These are phyloP conservation scores for Kentomonas sorsogonicus DNA, from an alignment of 208 protist species.

Conservation along the genomic window DNA sequence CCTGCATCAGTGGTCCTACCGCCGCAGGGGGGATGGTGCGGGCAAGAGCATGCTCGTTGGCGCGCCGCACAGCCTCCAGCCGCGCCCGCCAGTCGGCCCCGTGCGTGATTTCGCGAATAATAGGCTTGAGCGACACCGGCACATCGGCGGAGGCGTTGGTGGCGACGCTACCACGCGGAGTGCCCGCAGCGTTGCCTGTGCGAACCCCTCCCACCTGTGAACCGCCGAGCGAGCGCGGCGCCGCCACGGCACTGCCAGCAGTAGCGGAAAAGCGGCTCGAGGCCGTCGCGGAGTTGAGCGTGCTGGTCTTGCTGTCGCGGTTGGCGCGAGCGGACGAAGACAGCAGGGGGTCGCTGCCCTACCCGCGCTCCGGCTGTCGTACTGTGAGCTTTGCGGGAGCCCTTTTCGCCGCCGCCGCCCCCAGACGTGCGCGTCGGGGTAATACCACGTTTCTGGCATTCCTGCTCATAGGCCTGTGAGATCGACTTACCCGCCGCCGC, in stretches of 20 bases:
- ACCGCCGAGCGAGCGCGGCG: slow-evolving; percentile 13
- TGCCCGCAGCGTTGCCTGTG: no score
- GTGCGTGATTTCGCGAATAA: slow-evolving; percentile 53
- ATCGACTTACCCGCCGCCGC: slow-evolving; percentile 21
- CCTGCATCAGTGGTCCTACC: slow-evolving; percentile 44
- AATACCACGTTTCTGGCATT: slow-evolving; percentile 25
- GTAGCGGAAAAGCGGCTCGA: no score
- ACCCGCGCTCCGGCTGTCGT: no score
- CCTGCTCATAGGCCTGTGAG: slow-evolving; percentile 22
- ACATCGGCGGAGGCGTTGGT: background rate
- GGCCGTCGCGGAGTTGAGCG: no score
- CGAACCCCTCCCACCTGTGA: no score
- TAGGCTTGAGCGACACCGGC: slow-evolving; percentile 21
- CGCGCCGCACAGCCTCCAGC: slow-evolving; percentile 50
- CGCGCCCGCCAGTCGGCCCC: slow-evolving; percentile 73
- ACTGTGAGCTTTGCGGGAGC: no score
- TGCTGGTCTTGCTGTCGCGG: no score
- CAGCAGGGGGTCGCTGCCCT: no score
- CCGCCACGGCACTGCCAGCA: no score
- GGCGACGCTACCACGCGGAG: background rate
- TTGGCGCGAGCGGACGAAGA: no score
- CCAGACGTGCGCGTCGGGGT: no score
- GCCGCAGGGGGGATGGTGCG: slow-evolving; percentile 28
- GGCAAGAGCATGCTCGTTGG: slow-evolving; percentile 45
- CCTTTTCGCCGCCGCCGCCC: no score